A percentile compares a stretch with the other conserved stretches of the same genome.
These are phyloP conservation scores for Chloranthus sessilifolius DNA, from an alignment of 164 flowering plant species.

Conservation along the genomic window DNA sequence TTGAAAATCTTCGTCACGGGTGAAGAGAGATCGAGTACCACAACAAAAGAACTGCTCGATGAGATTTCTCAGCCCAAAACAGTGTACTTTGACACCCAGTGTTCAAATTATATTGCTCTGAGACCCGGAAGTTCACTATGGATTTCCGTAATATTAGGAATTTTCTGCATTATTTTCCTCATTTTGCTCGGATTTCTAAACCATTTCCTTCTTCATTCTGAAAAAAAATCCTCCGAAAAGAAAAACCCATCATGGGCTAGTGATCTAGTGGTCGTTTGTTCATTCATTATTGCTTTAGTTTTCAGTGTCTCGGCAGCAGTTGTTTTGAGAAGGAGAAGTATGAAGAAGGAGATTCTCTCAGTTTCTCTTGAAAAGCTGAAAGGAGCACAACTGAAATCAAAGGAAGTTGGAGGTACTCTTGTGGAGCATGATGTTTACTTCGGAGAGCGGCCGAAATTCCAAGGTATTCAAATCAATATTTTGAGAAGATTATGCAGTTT, in stretches of 20 bases:
- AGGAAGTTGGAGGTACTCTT: constrained; percentile 14
- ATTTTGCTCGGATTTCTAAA: constrained; percentile 35
- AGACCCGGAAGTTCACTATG: constrained; percentile 38
- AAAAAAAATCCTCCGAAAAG: constrained; percentile 27
- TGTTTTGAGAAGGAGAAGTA: constrained; percentile 41
- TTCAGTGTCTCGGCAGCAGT: constrained; percentile 27
- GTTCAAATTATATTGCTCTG: constrained; percentile 25
- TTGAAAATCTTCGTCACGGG: constrained; percentile 69
- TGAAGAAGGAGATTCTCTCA: constrained; percentile 25
- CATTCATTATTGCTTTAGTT: constrained; percentile 42
- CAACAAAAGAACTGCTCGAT: constrained; percentile 33
- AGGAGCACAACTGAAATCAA: constrained; percentile 13
- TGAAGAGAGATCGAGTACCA: constrained; percentile 35
- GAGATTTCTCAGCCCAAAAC: constrained; percentile 29
- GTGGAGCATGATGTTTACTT: constrained; percentile 63
- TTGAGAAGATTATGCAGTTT: too few relatives aligned
- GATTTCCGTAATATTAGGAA: constrained; percentile 41
- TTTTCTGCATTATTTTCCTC: constrained; percentile 44
- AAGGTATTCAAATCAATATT: too few relatives aligned
- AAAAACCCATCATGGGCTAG: constrained; percentile 55
- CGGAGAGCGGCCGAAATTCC: constrained; percentile 63
- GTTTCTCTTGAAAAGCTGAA: constrained; percentile 18
- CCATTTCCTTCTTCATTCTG: constrained; percentile 34
- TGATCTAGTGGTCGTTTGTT: constrained; percentile 50
- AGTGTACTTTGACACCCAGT: constrained; percentile 28